phyloP scores from a whole-genome alignment of 176 grass and related monocot species.

The Avena sativa region DNA sequence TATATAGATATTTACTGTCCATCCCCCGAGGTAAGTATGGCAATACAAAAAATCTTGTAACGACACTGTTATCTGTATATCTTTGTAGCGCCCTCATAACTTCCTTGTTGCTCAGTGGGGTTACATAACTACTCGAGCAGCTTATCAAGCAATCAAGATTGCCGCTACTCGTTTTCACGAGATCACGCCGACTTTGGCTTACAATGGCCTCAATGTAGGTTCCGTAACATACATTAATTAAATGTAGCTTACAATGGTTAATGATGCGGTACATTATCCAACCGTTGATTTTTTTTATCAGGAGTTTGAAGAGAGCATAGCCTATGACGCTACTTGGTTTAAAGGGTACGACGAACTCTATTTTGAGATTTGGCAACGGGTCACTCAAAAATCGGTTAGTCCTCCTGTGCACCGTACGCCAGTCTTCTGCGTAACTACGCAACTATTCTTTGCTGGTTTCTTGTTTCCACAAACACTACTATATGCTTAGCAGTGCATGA shows the following conservation, averaged over 20 bases:
- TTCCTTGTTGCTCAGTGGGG: background rate
- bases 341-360: background rate
- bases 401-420: background rate
- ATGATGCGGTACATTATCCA: background rate
- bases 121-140: background rate
- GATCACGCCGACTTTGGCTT: background rate
- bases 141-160: constrained; percentile 4
- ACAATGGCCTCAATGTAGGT: background rate
- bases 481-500: background rate
- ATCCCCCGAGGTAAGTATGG: background rate
- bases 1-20: background rate
- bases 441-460: background rate
- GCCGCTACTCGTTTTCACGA: background rate
- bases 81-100: background rate
- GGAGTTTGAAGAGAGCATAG: background rate
- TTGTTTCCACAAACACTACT: background rate
- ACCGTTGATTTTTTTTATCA: background rate
- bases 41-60: background rate
- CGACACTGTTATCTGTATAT: background rate
- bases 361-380: background rate
- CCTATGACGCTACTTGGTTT: background rate
- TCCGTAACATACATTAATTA: background rate
- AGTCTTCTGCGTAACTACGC: background rate
- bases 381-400: background rate
- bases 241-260: background rate